Conservation (phyloP, 2,329 filamentous ascomycete species). For the Blastomyces gilchristii region DNA sequence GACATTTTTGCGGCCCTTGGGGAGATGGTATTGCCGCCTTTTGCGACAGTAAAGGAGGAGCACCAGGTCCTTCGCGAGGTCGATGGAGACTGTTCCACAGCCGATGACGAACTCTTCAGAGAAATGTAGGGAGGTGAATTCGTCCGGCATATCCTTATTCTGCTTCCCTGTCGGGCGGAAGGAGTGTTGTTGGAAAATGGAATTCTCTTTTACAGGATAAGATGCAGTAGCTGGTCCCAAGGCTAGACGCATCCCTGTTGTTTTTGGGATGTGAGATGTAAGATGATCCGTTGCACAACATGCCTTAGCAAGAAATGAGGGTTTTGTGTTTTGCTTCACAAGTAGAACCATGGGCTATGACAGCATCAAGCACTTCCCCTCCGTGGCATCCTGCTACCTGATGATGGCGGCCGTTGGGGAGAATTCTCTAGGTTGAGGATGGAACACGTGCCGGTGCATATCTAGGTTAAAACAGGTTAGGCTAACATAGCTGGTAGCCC, state of each 20-base stretch:
- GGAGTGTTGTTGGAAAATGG: neutral
- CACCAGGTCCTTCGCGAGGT: slow-evolving; percentile 10
- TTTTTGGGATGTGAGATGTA: neutral
- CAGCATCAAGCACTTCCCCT: neutral
- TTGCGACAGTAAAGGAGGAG: slow-evolving; percentile 13
- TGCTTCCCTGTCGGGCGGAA: neutral
- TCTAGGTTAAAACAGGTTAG: too few relatives aligned
- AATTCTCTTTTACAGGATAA: neutral
- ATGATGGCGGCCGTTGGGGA: too few relatives aligned
- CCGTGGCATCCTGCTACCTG: neutral
- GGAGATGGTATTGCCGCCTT: slow-evolving; percentile 18
- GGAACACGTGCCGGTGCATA: too few relatives aligned
- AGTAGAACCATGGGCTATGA: neutral
- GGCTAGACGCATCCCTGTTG: neutral
- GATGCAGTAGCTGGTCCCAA: neutral
- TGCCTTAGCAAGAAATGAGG: neutral
- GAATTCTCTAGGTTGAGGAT: neutral
- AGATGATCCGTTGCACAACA: neutral
- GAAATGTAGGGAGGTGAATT: slow-evolving; percentile 8
- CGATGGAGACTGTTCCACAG: slow-evolving; percentile 16
- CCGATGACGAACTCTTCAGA: slow-evolving; percentile 15
- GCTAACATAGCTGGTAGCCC: too few relatives aligned
- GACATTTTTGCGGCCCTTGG: slow-evolving; percentile 22
- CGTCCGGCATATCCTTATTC: neutral
- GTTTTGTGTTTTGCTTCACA: neutral